Conservation (phyloP, 1,139 yeast genomes). For the Pichia sp. region DNA sequence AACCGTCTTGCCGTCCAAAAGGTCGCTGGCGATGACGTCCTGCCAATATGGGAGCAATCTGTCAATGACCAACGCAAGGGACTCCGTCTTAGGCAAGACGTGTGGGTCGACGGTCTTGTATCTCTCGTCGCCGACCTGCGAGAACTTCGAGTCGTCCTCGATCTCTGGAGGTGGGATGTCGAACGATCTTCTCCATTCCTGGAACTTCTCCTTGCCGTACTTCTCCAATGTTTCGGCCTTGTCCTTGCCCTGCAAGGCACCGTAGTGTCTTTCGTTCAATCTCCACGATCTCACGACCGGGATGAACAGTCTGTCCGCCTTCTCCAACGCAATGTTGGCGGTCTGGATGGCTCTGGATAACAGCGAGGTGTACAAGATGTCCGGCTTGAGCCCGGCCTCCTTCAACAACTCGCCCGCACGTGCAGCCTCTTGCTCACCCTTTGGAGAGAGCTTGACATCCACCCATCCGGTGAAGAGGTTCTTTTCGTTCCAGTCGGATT, state of each 20-base stretch:
- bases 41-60: slow-evolving; percentile 98
- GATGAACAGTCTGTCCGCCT: slow-evolving; percentile 85
- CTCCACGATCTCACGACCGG: slow-evolving; percentile 97
- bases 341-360: slow-evolving; percentile 96
- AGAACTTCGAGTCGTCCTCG: slow-evolving; percentile 70
- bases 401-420: slow-evolving; percentile 91
- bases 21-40: slow-evolving; percentile 82
- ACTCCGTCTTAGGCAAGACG: slow-evolving; percentile 90
- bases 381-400: slow-evolving; percentile 83
- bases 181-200: slow-evolving; percentile 96
- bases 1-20: slow-evolving; percentile 84
- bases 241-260: slow-evolving; percentile 98
- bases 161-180: slow-evolving; percentile 96
- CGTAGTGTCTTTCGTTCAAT: slow-evolving; percentile 98
- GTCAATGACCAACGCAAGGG: slow-evolving; percentile 91
- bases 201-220: slow-evolving; percentile 91
- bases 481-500: slow-evolving; percentile 98
- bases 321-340: slow-evolving; percentile 88
- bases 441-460: slow-evolving; percentile 79
- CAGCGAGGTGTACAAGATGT: slow-evolving; percentile 85
- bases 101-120: slow-evolving; percentile 78
- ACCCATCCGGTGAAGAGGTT: slow-evolving; percentile 99
- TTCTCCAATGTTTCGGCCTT: slow-evolving; percentile 87
- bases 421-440: slow-evolving; percentile 85
- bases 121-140: slow-evolving; percentile 83